phyloP scores from a whole-genome alignment of 495 filamentous ascomycete genomes.

The Aspergillus biplanus region DNA sequence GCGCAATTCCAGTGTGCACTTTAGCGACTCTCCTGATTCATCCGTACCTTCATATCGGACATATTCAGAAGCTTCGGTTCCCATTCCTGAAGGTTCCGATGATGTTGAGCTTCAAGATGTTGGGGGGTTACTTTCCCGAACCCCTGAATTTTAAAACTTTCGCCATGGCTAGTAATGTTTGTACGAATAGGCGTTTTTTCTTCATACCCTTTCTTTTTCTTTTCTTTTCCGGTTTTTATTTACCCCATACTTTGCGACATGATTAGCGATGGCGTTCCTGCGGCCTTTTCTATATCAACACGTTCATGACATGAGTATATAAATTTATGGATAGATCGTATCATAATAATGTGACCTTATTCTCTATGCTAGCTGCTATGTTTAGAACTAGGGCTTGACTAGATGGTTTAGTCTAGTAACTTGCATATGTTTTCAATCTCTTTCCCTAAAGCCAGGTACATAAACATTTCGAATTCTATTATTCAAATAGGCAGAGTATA shows the following conservation, averaged over 20 bases:
- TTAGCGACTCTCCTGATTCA: slow-evolving; percentile 22
- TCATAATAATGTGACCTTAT: too few species aligned
- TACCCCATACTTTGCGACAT: background rate
- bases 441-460: too few species aligned
- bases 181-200: background rate
- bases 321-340: background rate
- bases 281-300: background rate
- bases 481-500: slow-evolving; percentile 10
- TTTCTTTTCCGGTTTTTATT: background rate
- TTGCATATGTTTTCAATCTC: too few species aligned
- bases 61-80: slow-evolving; percentile 28
- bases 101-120: slow-evolving; percentile 56
- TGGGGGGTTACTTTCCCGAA: slow-evolving; percentile 51
- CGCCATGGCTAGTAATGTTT: background rate
- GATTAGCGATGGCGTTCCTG: slow-evolving; percentile 13
- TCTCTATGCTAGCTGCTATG: too few species aligned
- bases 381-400: too few species aligned
- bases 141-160: background rate
- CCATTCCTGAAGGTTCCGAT: slow-evolving; percentile 24
- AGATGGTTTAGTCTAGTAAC: too few species aligned
- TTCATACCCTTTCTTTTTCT: background rate
- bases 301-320: background rate
- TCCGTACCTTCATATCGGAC: slow-evolving; percentile 30
- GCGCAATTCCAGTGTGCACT: slow-evolving; percentile 29
- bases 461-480: slow-evolving; percentile 3